phyloP scores from a whole-genome alignment of 441 rosid genomes.

The Adansonia grandidieri region DNA sequence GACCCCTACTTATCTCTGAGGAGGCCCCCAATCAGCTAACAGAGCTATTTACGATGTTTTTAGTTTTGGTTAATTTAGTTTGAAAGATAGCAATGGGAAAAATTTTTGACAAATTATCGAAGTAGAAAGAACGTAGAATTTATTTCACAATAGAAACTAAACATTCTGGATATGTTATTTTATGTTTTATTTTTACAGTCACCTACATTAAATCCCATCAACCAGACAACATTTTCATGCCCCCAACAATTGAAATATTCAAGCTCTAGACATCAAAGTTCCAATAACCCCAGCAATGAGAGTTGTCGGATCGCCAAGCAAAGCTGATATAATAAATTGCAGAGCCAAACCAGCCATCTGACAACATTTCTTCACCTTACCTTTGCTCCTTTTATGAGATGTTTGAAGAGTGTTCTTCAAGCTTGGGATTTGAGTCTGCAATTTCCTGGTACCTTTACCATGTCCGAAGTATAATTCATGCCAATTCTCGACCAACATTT shows the following conservation, averaged over 20 bases:
- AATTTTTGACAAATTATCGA: too few relatives aligned
- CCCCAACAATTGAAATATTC: conserved; percentile 28
- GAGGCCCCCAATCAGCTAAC: neutral
- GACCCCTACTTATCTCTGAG: too few relatives aligned
- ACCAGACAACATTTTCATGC: neutral
- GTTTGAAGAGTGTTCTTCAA: conserved; percentile 62
- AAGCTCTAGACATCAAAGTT: conserved; percentile 56
- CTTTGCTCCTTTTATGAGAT: conserved; percentile 47
- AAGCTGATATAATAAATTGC: conserved; percentile 78
- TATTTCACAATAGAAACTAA: neutral
- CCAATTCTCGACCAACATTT: conserved; percentile 90
- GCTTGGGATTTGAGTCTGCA: conserved; percentile 54
- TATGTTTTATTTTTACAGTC: too few relatives aligned
- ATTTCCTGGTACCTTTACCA: conserved; percentile 36
- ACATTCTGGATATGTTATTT: neutral
- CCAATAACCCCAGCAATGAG: conserved; percentile 85
- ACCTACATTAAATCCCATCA: neutral
- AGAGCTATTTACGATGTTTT: too few relatives aligned
- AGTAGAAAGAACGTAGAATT: neutral
- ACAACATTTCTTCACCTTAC: conserved; percentile 68
- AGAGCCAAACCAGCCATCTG: conserved; percentile 80
- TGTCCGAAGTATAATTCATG: conserved; percentile 53
- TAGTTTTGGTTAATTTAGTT: too few relatives aligned
- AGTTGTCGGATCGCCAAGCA: conserved; percentile 83
- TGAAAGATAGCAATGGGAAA: too few relatives aligned